Conservation (phyloP, 495 filamentous ascomycete genomes). For the Chaetomium fimeti region DNA sequence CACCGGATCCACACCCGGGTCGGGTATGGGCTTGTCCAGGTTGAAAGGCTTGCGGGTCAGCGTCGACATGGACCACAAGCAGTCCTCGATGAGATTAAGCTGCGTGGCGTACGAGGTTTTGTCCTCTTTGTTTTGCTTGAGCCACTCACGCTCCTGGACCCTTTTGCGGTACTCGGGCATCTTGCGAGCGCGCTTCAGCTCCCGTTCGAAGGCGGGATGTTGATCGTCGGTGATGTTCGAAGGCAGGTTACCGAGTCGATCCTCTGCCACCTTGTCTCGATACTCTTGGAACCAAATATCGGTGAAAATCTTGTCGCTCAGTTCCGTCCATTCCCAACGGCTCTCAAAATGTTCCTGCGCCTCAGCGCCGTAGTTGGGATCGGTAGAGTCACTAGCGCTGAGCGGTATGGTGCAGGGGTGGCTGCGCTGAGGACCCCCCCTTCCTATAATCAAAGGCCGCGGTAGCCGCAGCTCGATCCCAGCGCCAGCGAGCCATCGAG, state of each 20-base stretch:
- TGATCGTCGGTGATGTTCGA: background rate
- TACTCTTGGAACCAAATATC: background rate
- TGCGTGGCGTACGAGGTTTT: background rate
- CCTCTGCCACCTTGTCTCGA: background rate
- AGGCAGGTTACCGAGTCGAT: background rate
- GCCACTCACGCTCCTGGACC: background rate
- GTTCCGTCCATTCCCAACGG: background rate
- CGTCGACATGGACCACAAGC: background rate
- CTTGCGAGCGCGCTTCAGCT: background rate
- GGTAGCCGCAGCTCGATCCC: background rate
- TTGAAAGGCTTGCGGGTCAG: slow-evolving; percentile 4
- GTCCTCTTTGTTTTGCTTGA: background rate
- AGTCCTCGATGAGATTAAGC: slow-evolving; percentile 1
- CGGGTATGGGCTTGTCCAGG: slow-evolving; percentile 9
- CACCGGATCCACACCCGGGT: background rate
- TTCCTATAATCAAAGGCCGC: slow-evolving; percentile 18
- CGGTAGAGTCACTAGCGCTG: background rate
- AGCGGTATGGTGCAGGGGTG: slow-evolving; percentile 12
- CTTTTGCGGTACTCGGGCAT: background rate
- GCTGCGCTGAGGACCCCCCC: slow-evolving; percentile 24
- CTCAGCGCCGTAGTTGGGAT: background rate
- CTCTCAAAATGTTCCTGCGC: background rate
- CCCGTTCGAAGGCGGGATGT: background rate
- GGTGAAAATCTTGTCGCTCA: background rate
- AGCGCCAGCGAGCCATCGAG: slow-evolving; percentile 9